A percentile compares a stretch with the other conserved stretches of the same genome.
phyloP scores from a whole-genome alignment of 1,284 basidiomycete species.

The Fistulina hepatica region DNA sequence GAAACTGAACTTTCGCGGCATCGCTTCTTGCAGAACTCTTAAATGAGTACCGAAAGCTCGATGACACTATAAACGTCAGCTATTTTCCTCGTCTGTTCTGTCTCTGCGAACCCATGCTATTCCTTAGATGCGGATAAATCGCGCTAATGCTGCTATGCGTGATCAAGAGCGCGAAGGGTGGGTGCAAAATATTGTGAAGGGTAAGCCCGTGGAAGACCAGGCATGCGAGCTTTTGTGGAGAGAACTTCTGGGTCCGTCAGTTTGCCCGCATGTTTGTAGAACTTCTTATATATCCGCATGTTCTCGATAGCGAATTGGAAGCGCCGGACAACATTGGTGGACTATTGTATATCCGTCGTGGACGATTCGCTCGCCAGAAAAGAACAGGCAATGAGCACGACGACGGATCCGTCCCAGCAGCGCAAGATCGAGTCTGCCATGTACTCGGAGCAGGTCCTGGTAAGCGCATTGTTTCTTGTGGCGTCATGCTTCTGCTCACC shows the following conservation, averaged over 20 bases:
- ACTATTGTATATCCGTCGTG: slow-evolving; percentile 69
- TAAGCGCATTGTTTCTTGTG: slow-evolving; percentile 25
- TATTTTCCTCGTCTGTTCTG: neutral
- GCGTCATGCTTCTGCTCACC: slow-evolving; percentile 1
- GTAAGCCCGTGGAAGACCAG: slow-evolving; percentile 46
- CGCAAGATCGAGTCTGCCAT: slow-evolving; percentile 45
- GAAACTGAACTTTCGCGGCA: neutral
- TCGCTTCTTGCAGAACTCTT: slow-evolving; percentile 71
- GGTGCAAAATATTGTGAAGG: slow-evolving; percentile 28
- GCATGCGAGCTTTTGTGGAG: slow-evolving; percentile 75
- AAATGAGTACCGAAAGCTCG: slow-evolving; percentile 75
- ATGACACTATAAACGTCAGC: slow-evolving; percentile 57
- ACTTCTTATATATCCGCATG: slow-evolving; percentile 10
- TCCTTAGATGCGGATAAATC: slow-evolving; percentile 60
- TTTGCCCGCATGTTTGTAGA: slow-evolving; percentile 10
- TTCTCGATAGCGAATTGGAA: slow-evolving; percentile 65
- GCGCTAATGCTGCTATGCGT: slow-evolving; percentile 69
- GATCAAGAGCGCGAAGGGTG: slow-evolving; percentile 47
- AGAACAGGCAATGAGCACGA: slow-evolving; percentile 28
- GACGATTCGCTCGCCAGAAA: slow-evolving; percentile 57
- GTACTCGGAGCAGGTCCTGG: slow-evolving; percentile 69
- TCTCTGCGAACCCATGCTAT: neutral
- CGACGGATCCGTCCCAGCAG: slow-evolving; percentile 34
- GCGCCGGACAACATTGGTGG: slow-evolving; percentile 64
- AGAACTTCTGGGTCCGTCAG: slow-evolving; percentile 65